Base-by-base conservation (phyloP, 1,284 basidiomycete species). In the Ustilago xerochloae region DNA sequence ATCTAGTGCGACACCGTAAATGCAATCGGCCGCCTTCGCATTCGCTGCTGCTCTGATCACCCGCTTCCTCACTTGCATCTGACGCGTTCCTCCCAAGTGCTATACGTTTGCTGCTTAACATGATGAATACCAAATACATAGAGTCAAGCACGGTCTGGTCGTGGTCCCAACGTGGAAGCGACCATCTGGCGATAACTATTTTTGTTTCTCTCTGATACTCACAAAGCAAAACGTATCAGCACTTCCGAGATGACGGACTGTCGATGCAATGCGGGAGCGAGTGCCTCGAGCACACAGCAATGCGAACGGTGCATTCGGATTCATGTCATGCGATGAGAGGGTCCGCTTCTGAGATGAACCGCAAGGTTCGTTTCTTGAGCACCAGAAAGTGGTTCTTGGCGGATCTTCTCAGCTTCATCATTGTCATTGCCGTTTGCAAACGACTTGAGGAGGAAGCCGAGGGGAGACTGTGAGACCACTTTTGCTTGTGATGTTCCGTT, bases 111-210 rank as follows among this genome's bases (percentile, higher is more conserved):
- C 7, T 13, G 35, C 29, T 38, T 29, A 43, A 53, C 29, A 72
- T 72, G 69, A 72, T 72, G 69, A 72, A 51, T 67, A 67, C 53
- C 63, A 66, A 67, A 73, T 73, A 73, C 57, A 67, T 73, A 73
- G 70, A 73, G 70, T 73, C 70, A 73, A 73, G 70, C 70, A 73
- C 70, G 70, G 70, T 57, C 58, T 45, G 56, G 60, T 67, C 70
- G 64, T 73, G 61, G 56, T 73, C 64, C 69, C 69, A 66, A 71
- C 63, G 69, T 72, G 69, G 69, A 72, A 67, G 69, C 64, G 70
- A 63, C 38, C 60, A 67, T 56, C 53, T 73, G 63, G 70, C 69
- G 69, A 72, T 72, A 72, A 59, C 60, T 49, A 59, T 49, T 59
- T 69, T 69, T 63, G 55, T 59, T 69, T 60, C 54, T 51, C 32